Conservation (phyloP, 768 basidiomycete species). For the Lactifluus subvellereus region DNA sequence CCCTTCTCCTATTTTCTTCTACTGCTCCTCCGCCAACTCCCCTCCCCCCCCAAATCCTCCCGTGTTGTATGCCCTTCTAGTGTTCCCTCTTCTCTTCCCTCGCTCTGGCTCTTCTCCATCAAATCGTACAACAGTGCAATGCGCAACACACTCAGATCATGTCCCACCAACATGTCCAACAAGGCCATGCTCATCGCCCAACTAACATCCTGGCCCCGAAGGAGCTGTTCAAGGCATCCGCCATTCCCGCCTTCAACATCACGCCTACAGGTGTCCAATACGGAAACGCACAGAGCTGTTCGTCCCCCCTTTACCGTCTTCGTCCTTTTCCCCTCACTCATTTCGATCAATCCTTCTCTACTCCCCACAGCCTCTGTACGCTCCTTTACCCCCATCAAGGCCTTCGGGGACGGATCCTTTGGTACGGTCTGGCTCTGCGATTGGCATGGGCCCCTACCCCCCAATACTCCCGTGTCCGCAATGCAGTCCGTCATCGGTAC, state of each 20-base stretch:
- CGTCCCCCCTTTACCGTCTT: conserved; percentile 1
- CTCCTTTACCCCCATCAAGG: conserved; percentile 92
- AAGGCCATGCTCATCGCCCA: conserved; percentile 25
- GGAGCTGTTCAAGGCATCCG: conserved; percentile 62
- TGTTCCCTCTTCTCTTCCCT: conserved; percentile 28
- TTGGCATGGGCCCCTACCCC: conserved; percentile 94
- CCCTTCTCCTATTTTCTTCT: conserved; percentile 28
- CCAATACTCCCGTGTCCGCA: conserved; percentile 83
- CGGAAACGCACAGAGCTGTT: conserved; percentile 40
- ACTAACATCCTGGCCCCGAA: conserved; percentile 31
- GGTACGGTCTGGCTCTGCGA: conserved; percentile 98
- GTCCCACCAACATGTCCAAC: conserved; percentile 32
- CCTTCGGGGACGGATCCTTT: conserved; percentile 96
- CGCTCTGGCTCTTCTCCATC: conserved; percentile 37
- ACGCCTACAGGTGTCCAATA: conserved; percentile 64
- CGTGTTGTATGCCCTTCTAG: conserved; percentile 31
- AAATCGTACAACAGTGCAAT: conserved; percentile 34
- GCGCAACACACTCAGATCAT: conserved; percentile 49
- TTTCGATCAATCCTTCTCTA: neutral
- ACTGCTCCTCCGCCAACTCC: conserved; percentile 29
- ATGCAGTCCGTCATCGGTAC: conserved; percentile 96
- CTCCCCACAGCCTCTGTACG: conserved; percentile 62
- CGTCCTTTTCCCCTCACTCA: neutral
- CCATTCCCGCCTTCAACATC: conserved; percentile 72
- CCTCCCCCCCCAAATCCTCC: conserved; percentile 47